These are phyloP conservation scores for Sequoia sempervirens DNA, from an alignment of 75 land plant species.

Conservation along the genomic window DNA sequence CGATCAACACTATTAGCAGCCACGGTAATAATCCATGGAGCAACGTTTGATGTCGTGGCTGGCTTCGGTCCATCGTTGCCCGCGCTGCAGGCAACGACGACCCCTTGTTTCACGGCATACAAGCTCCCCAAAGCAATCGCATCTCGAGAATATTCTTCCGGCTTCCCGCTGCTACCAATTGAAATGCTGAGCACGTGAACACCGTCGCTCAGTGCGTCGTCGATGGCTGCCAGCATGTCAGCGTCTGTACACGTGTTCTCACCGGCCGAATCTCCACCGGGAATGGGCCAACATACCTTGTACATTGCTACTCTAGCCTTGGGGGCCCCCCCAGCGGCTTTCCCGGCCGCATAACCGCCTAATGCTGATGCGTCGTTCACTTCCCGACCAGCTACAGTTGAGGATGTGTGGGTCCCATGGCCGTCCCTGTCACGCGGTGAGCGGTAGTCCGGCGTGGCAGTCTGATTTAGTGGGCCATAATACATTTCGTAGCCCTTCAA, in stretches of 20 bases:
- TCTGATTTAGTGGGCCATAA: slow-evolving; percentile 50
- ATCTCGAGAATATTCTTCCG: slow-evolving; percentile 29
- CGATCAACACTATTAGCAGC: slow-evolving; percentile 74
- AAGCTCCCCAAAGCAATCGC: slow-evolving; percentile 60
- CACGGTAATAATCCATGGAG: slow-evolving; percentile 82
- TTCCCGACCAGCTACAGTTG: slow-evolving; percentile 57
- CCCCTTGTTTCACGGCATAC: slow-evolving; percentile 38
- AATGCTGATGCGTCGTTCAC: slow-evolving; percentile 39
- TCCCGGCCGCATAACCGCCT: slow-evolving; percentile 61
- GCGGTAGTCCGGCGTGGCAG: slow-evolving; percentile 31
- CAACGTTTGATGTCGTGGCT: slow-evolving; percentile 51
- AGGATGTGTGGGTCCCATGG: slow-evolving; percentile 83
- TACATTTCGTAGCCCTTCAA: slow-evolving; percentile 53
- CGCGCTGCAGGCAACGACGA: slow-evolving; percentile 56
- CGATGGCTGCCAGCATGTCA: slow-evolving; percentile 78
- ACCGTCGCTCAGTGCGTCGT: slow-evolving; percentile 71
- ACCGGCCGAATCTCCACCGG: slow-evolving; percentile 23
- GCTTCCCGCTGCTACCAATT: slow-evolving; percentile 33
- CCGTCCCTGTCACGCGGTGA: slow-evolving; percentile 76
- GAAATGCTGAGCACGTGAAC: slow-evolving; percentile 72
- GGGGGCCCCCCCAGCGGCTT: slow-evolving; percentile 70
- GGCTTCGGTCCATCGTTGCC: slow-evolving; percentile 65
- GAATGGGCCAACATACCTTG: slow-evolving; percentile 81
- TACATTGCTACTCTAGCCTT: slow-evolving; percentile 64
- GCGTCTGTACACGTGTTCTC: slow-evolving; percentile 61